Evolutionary conservation across 129 eudicot species (phyloP).

Genomic region (Arctium lappa): DNA sequence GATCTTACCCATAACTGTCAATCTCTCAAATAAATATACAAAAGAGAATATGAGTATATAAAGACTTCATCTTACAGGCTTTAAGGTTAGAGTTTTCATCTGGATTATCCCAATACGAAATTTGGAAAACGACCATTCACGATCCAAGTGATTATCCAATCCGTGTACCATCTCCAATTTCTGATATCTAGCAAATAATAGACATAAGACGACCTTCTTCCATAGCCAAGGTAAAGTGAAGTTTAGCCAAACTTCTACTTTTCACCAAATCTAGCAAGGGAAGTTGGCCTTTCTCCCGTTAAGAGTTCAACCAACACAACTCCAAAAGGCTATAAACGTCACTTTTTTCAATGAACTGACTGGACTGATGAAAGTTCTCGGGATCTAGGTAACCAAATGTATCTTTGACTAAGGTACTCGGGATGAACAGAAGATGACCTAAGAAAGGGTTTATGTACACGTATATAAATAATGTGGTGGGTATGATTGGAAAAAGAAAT

Average conservation of each 20-base stretch:
- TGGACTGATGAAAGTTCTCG: conserved; percentile 12
- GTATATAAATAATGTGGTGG: too few relatives aligned
- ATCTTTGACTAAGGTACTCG: conserved; percentile 14
- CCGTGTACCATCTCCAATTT: too few relatives aligned
- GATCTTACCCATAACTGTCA: too few relatives aligned
- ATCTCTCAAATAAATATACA: not conserved
- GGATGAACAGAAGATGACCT: too few relatives aligned
- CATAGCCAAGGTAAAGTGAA: conserved; percentile 9
- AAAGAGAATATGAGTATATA: not conserved
- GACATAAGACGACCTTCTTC: conserved; percentile 10
- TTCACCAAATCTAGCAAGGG: conserved; percentile 4
- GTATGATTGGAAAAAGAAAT: too few relatives aligned
- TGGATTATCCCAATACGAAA: not conserved
- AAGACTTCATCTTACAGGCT: not conserved
- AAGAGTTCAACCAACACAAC: conserved; percentile 26
- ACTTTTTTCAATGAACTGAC: conserved; percentile 23
- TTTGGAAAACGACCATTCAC: not conserved
- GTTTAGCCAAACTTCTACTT: not conserved
- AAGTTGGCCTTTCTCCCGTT: conserved; percentile 15
- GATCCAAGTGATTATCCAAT: too few relatives aligned
- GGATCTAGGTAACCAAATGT: conserved; percentile 30
- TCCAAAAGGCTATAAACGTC: conserved; percentile 25
- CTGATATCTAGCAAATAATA: conserved; percentile 1
- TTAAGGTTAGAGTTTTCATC: not conserved
- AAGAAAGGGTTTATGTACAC: too few relatives aligned